These are phyloP conservation scores for Pochonia chlamydosporia DNA, from an alignment of 2,329 filamentous ascomycete genomes.

Conservation along the genomic window DNA sequence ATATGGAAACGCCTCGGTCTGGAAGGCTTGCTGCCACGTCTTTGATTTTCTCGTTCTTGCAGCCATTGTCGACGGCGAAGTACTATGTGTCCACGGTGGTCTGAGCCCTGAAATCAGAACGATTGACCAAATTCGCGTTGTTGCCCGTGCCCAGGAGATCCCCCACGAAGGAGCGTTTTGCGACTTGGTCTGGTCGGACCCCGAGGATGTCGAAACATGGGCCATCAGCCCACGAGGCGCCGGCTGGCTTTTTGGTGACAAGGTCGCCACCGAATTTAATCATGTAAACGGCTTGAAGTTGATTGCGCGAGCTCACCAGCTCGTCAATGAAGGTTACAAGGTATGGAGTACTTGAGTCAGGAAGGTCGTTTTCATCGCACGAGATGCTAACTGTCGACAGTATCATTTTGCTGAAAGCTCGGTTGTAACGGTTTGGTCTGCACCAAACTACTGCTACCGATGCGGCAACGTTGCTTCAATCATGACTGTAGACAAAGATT, in stretches of 20 bases:
- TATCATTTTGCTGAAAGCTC: slow-evolving; percentile 95
- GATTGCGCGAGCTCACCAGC: slow-evolving; percentile 93
- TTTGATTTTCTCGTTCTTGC: slow-evolving; percentile 96
- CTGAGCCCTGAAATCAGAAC: slow-evolving; percentile 88
- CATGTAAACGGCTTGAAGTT: slow-evolving; percentile 95
- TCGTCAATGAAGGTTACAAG: slow-evolving; percentile 98
- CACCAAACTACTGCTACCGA: slow-evolving; percentile 90
- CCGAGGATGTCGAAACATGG: slow-evolving; percentile 95
- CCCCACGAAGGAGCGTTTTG: slow-evolving; percentile 98
- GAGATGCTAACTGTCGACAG: slow-evolving; percentile 34
- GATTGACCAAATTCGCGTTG: slow-evolving; percentile 98
- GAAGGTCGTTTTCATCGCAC: background rate
- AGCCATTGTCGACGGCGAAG: slow-evolving; percentile 96
- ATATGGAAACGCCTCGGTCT: slow-evolving; percentile 98
- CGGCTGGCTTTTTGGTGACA: slow-evolving; percentile 96
- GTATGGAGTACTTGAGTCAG: slow-evolving; percentile 36
- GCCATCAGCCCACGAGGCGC: slow-evolving; percentile 89
- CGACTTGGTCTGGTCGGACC: slow-evolving; percentile 96
- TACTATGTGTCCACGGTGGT: slow-evolving; percentile 95
- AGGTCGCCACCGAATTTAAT: slow-evolving; percentile 96
- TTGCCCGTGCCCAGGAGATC: slow-evolving; percentile 95
- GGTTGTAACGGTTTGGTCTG: slow-evolving; percentile 96
- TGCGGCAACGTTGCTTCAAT: slow-evolving; percentile 97
- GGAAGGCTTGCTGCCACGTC: slow-evolving; percentile 99
- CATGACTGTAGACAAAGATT: slow-evolving; percentile 81